Evolutionary conservation across 1,284 basidiomycete genomes (phyloP), one percentile per base, ranked within the genome.

Genomic region (Ustilago curta): DNA sequence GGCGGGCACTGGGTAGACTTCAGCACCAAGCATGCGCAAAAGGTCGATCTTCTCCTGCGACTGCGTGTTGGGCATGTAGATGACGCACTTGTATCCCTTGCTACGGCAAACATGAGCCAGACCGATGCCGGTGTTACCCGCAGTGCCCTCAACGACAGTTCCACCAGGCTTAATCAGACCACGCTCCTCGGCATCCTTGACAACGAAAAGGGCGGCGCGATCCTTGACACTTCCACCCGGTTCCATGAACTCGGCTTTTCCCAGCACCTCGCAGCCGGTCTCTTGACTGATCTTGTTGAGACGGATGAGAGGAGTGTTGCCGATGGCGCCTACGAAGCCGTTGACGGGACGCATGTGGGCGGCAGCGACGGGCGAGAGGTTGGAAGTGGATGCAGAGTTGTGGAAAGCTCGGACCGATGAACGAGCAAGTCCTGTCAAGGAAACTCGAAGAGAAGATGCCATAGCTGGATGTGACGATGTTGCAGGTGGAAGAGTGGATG

Each of bases 171-270:
- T 90, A 75, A 99, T 89, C 37, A 87, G 83, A 35, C 83, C 94
- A 79, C 89, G 89, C 83, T 91, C 88, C 87, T 99, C 96, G 4
- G 97, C 97, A 85, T 97, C 92, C 70, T 88, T 88, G 59, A 99
- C 88, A 59, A 99, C 89, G 66, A 92, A 95, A 21, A 98, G 89
- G 0, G 96, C 96, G 42, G 96, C 96, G 64, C 96, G 91, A 85
- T 99, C 96, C 87, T 99, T 99, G 81, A 99, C 94, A 76, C 93
- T 95, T 47, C 97, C 97, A n/a, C 97, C 97, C 0, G 97, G 97
- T 81, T 97, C 97, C 88, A 97, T 94, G 85, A 98, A 96, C 87
- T 99, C 96, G 52, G 95, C 94, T 86, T 99, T 99, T 47, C 93
- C 96, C 70, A 92, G 90, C 68, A 99, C 94, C 67, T 91, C 90